phyloP scores from a whole-genome alignment of 2,329 filamentous ascomycete species.

The Aspergillus ochraceoroseus region DNA sequence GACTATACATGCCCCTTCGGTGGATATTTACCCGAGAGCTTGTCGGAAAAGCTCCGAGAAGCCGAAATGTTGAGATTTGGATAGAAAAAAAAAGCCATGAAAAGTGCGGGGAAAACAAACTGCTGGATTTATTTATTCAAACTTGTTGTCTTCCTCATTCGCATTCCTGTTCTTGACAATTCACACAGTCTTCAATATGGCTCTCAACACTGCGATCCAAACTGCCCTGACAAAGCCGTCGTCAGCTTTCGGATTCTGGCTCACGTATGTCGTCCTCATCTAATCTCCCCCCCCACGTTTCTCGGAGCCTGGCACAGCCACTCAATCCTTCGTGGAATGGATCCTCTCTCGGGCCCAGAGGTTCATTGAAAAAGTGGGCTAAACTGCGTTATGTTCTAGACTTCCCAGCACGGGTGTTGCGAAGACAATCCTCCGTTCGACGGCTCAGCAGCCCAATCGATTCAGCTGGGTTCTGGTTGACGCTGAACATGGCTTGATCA shows the following conservation, averaged over 20 bases:
- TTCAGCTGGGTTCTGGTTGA: conserved; percentile 41
- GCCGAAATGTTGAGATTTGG: neutral
- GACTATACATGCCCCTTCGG: no score
- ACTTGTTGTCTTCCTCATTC: neutral
- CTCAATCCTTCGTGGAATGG: no score
- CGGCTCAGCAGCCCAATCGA: conserved; percentile 17
- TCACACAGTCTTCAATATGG: conserved; percentile 10
- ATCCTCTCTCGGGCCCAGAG: no score
- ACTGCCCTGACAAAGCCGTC: conserved; percentile 15
- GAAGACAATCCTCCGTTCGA: conserved; percentile 32
- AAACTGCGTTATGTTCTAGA: conserved; percentile 9
- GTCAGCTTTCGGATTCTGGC: conserved; percentile 33
- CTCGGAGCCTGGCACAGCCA: no score
- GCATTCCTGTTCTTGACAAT: neutral
- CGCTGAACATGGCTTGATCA: conserved; percentile 40
- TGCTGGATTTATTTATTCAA: no score
- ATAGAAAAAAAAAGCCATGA: no score
- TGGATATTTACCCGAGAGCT: no score
- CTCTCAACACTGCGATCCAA: conserved; percentile 18
- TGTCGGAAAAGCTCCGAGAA: neutral
- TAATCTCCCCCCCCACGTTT: neutral
- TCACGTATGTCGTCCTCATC: conserved; percentile 29
- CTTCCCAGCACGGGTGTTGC: conserved; percentile 31
- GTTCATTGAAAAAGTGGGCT: no score
- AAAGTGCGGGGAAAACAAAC: no score